Evolutionary conservation across 2,329 filamentous ascomycete species (phyloP), one percentile per base, ranked within the genome.

Genomic region (Gyromitra esculenta): DNA sequence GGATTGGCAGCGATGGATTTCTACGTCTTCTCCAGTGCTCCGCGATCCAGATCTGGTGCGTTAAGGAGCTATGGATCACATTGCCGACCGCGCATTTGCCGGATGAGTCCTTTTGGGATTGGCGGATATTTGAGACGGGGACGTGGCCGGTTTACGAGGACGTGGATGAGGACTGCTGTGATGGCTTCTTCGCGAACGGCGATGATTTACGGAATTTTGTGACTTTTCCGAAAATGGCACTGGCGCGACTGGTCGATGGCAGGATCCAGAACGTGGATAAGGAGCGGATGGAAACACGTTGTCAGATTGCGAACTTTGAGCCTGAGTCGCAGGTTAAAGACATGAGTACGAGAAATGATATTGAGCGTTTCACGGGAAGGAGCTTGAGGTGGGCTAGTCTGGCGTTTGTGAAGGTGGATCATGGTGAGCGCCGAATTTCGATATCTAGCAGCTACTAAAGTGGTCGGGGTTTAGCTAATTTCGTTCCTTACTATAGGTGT

Each of bases 341-440:
- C 7, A n/a, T 7, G 3, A 18, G 48, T 15, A 1, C 15, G 6
- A 21, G 35, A 4, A 31, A 48, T 1, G 62, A 67, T 67, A 59
- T 73, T 7, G 70, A 73, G 52, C 25, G 52, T 15, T 73, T 52
- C 15, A 41, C 62, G 2, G 70, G 70, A 6, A 73, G 70, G n/a
- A 73, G 70, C 31, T 52, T 73, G 13, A 66, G 52, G 0, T 73
- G 70, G 70, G n/a, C 41, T 5, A 67, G 70, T 13, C 62, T 73
- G 5, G 54, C 4, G 21, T 11, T 54, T 2, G 59, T 72, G 1
- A 45, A 57, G 21, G 56, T 57, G 7, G 25, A 31, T 31, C 37
- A 57, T n/a, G 69, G 60, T 21, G 1, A 35, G 48, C 31, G 25
- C 25, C 2, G 25, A 31, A 31, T 4, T 31, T 52, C n/a, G 13